Conservation (phyloP, 139 green algal genomes). For the Chlorella sp. region DNA sequence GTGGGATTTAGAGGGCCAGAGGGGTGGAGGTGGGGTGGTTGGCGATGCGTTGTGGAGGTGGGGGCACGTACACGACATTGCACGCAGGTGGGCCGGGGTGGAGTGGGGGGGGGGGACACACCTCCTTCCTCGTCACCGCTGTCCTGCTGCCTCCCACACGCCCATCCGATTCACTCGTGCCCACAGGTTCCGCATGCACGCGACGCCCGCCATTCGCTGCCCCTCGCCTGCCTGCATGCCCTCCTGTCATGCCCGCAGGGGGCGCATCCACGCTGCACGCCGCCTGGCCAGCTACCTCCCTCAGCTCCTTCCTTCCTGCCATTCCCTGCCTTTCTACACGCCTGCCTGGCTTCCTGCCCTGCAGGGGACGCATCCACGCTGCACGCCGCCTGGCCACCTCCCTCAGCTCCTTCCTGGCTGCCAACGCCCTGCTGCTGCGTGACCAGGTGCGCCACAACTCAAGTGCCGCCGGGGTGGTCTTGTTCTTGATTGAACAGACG, state of each 20-base stretch:
- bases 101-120: too few species aligned
- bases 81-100: not conserved
- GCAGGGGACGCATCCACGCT: conserved; percentile 7
- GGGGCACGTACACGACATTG: conserved; percentile 6
- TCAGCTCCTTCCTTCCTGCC: not conserved
- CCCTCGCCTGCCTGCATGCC: not conserved
- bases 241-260: too few species aligned
- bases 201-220: too few species aligned
- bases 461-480: not conserved
- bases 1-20: not conserved
- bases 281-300: not conserved
- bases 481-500: too few species aligned
- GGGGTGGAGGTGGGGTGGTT: not conserved
- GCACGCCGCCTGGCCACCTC: conserved; percentile 5
- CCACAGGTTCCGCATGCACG: too few species aligned
- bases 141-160: not conserved
- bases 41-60: not conserved
- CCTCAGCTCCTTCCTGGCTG: conserved; percentile 8
- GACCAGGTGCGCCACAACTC: not conserved
- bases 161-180: too few species aligned
- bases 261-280: not conserved
- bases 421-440: conserved; percentile 16
- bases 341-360: not conserved
- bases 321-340: not conserved
- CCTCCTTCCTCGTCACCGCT: not conserved